These are phyloP conservation scores for Kodamaea fungicola DNA, from an alignment of 1,139 yeast genomes.

Conservation along the genomic window DNA sequence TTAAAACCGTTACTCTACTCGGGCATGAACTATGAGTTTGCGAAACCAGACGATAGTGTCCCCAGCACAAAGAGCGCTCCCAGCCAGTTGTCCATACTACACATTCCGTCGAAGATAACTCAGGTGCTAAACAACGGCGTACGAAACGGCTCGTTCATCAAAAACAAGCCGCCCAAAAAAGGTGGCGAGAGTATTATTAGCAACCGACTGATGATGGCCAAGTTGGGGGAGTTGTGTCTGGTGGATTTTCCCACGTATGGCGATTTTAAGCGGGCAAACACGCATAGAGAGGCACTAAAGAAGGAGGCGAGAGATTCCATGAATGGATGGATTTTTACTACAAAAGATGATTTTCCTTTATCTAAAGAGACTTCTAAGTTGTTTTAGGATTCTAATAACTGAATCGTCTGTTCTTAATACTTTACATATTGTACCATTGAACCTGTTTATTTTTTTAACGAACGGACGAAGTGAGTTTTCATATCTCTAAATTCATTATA, in stretches of 20 bases:
- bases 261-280: slow-evolving; percentile 24
- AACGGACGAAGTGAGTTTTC: too few species aligned
- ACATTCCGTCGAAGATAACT: slow-evolving; percentile 20
- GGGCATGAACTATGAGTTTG: slow-evolving; percentile 24
- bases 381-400: too few species aligned
- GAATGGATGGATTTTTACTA: slow-evolving; percentile 31
- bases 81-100: slow-evolving; percentile 34
- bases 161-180: slow-evolving; percentile 39
- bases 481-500: too few species aligned
- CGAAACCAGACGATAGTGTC: slow-evolving; percentile 17
- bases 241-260: slow-evolving; percentile 15
- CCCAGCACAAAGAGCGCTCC: slow-evolving; percentile 18
- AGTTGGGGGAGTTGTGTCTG: slow-evolving; percentile 7
- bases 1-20: slow-evolving; percentile 18
- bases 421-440: too few species aligned
- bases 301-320: slow-evolving; percentile 18
- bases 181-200: slow-evolving; percentile 47
- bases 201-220: slow-evolving; percentile 22
- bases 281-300: slow-evolving; percentile 23
- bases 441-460: too few species aligned
- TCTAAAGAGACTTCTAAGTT: too few species aligned
- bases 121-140: slow-evolving; percentile 55
- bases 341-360: slow-evolving; percentile 35
- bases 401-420: too few species aligned
- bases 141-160: slow-evolving; percentile 47